These are phyloP conservation scores for Serendipita vermifera DNA, from an alignment of 768 basidiomycete species.

Conservation along the genomic window DNA sequence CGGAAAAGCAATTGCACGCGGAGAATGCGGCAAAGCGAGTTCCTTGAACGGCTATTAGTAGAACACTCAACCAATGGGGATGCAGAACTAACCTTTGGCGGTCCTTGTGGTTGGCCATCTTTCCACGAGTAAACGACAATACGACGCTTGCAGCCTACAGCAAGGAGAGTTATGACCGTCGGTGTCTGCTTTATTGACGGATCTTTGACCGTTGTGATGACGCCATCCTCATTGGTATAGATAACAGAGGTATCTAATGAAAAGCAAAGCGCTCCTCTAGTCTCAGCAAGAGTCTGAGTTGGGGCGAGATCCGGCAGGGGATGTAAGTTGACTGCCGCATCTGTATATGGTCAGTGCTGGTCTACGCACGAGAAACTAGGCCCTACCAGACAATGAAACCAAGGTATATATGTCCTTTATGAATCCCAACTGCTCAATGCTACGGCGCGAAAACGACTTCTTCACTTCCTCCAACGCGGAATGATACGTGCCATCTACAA, in stretches of 20 bases:
- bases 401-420: constrained; percentile 79
- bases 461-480: constrained; percentile 47
- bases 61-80: background rate
- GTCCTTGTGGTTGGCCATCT: constrained; percentile 65
- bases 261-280: constrained; percentile 75
- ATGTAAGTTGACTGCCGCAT: constrained; percentile 58
- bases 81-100: constrained; percentile 37
- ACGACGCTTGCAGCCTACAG: constrained; percentile 76
- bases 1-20: constrained; percentile 71
- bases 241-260: constrained; percentile 53
- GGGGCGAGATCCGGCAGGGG: constrained; percentile 62
- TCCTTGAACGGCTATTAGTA: constrained; percentile 40
- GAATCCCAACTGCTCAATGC: constrained; percentile 81
- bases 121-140: constrained; percentile 78
- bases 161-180: constrained; percentile 56
- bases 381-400: constrained; percentile 67
- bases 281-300: constrained; percentile 56
- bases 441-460: constrained; percentile 47
- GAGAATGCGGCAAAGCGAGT: constrained; percentile 71
- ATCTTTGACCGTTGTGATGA: constrained; percentile 14
- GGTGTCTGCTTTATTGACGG: constrained; percentile 39
- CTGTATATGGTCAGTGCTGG: constrained; percentile 27
- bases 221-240: constrained; percentile 25
- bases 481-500: constrained; percentile 20
- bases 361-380: background rate